A percentile compares a stretch with the other conserved stretches of the same genome.
These are phyloP conservation scores for Fragilaria crotonensis DNA, from an alignment of 108 stramenopile genomes.

Conservation along the genomic window DNA sequence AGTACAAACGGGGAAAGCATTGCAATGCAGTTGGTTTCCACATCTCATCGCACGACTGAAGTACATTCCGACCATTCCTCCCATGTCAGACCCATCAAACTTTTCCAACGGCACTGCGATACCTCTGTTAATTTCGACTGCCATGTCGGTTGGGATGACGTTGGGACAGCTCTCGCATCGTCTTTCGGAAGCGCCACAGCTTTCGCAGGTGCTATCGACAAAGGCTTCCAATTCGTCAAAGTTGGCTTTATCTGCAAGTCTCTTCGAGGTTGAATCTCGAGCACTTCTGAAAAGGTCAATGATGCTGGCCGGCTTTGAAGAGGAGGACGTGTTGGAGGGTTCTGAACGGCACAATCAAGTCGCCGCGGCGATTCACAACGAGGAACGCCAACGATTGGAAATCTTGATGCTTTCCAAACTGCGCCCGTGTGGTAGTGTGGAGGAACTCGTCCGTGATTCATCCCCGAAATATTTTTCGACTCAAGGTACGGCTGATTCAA, in stretches of 20 bases:
- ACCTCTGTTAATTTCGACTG: constrained; percentile 24
- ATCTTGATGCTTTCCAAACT: not conserved
- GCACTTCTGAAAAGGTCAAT: constrained; percentile 31
- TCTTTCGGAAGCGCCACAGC: constrained; percentile 24
- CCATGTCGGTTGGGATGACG: constrained; percentile 33
- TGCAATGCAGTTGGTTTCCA: too few relatives aligned
- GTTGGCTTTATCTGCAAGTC: constrained; percentile 15
- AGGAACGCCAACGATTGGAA: constrained; percentile 27
- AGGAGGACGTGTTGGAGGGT: constrained; percentile 15
- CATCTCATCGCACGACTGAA: too few relatives aligned
- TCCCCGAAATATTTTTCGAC: not conserved
- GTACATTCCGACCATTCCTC: too few relatives aligned
- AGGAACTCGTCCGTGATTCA: not conserved
- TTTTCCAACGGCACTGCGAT: constrained; percentile 35
- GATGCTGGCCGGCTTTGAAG: constrained; percentile 37
- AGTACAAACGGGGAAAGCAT: too few relatives aligned
- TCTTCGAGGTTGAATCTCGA: constrained; percentile 24
- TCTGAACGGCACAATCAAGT: constrained; percentile 26
- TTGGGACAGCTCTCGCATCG: constrained; percentile 40
- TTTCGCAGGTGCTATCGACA: constrained; percentile 7
- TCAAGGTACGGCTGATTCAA: constrained; percentile 2
- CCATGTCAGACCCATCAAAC: too few relatives aligned
- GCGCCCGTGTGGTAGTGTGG: not conserved
- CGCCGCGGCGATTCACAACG: constrained; percentile 33
- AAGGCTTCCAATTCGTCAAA: constrained; percentile 1